Evolutionary conservation across 768 basidiomycete genomes (phyloP), one percentile per base, ranked within the genome.

Genomic region (Crepidotus variabilis): DNA sequence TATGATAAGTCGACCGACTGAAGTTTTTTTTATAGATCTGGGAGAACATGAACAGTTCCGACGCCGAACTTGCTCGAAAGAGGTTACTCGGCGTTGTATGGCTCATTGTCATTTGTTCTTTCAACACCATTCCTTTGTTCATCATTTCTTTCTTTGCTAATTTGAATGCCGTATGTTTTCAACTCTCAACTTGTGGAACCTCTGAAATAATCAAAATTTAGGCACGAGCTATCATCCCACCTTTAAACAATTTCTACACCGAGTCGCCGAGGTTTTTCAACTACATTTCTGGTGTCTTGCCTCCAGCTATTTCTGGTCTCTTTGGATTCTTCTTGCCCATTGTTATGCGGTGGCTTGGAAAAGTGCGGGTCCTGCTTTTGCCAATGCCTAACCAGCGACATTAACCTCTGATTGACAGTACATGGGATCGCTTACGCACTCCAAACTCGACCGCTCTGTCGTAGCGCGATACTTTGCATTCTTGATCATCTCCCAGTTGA

Each of bases 121-220:
- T 98, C 77, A 95, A 99, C 76, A 98, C 94, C 34, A 76, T 96
- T 9, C 97, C 97, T 18, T 75, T 99, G 16, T 83, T 95, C 66
- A 75, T 92, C 60, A 94, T 98, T 60, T 95, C 96, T 11, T 75
- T 93, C 60, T 76, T 97, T 51, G 94, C 97, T 62, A 98, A 99
- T 74, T 78, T 99, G 75, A 80, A 87, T 50, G 80, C 87, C 36
- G 88, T 93, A 63, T 52, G 87, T 62, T 21, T 51, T 57, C 4
- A 21, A 51, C 28, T 33, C 21, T 50, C 33, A n/a, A 32, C 56
- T 22, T 13, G n/a, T 9, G 36, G 35, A 21, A 56, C 21, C 22
- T 51, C 3, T 33, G 67, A 20, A 64, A n/a, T n/a, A 36, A 20
- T 57, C 47, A 51, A 14, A 54, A 54, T 49, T 61, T 60, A 87